These are phyloP conservation scores for Metschnikowia santaceciliae DNA, from an alignment of 805 yeast genomes.

Conservation along the genomic window DNA sequence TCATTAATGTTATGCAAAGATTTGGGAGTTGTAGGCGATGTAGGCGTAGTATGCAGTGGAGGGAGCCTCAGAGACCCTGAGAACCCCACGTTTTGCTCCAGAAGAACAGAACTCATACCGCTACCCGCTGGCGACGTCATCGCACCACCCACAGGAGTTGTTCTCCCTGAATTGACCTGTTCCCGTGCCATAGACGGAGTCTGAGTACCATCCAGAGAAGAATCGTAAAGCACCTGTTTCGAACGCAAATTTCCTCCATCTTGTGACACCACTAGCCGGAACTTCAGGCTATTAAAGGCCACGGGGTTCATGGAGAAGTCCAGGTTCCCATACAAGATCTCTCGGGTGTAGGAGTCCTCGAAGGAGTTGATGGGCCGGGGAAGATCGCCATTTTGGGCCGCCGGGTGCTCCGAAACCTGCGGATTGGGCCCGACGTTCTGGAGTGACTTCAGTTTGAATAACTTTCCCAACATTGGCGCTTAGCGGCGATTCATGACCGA, in stretches of 20 bases:
- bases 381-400: slow-evolving; percentile 1
- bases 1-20: slow-evolving; percentile 41
- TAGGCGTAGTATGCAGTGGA: background rate
- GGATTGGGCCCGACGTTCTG: slow-evolving; percentile 9
- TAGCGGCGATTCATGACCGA: slow-evolving; percentile 2
- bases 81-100: background rate
- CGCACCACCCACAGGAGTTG: background rate
- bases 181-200: slow-evolving; percentile 1
- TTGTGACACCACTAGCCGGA: slow-evolving; percentile 46
- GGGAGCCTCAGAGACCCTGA: background rate
- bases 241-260: slow-evolving; percentile 47
- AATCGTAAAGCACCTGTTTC: slow-evolving; percentile 49
- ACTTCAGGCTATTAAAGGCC: slow-evolving; percentile 27
- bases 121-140: background rate
- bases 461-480: slow-evolving; percentile 33
- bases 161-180: background rate
- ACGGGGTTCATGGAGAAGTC: slow-evolving; percentile 17
- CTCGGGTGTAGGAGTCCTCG: slow-evolving; percentile 45
- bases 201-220: slow-evolving; percentile 25
- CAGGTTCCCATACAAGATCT: slow-evolving; percentile 42
- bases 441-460: slow-evolving; percentile 29
- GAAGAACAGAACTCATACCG: background rate
- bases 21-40: slow-evolving; percentile 14
- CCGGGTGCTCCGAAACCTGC: background rate
- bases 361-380: slow-evolving; percentile 21